Base-by-base conservation (phyloP, 306 rosid genomes). In the Rubus idaeus region DNA sequence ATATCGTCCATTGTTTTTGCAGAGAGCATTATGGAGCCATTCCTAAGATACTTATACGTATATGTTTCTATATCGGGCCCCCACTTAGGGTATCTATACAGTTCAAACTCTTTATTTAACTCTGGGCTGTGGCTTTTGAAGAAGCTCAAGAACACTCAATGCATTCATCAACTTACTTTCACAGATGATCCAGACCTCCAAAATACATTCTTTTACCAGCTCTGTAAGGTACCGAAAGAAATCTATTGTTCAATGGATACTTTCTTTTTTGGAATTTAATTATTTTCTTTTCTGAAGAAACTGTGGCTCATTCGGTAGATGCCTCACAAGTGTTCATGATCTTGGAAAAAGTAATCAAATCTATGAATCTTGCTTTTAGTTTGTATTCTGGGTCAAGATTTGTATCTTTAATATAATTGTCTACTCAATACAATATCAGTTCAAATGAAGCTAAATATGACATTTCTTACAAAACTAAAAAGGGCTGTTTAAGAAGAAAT, bases 51-150 rank as follows among this genome's bases (percentile, higher is more conserved):
- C 87, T 89, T 94, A 40, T 66, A 92, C 69, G 88, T 91, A 3
- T 94, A 94, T 83, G 89, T 92, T 81, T 94, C 98, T 65, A 81
- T 94, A 85, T 94, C 98, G 61, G 98, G 97, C 71, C 98, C 98
- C 44, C 98, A 94, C 86, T 84, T 94, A 85, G 98, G 98, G 49
- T 94, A 94, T 87, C 97, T 94, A 62, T 94, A 94, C 82, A 89
- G 95, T 86, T 89, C 98, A n/a, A 92, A 94, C 84, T 89, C 97
- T 12, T 86, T 92, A 78, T 94, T 94, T 77, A 94, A 92, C 80
- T 94, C 98, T 70, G 97, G 98, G 68, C 79, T 94, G 78, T 94
- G 98, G 98, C 83, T 94, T 84, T 82, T 92, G 89, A 94, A 92
- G 94, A 94, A 86, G 84, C 81, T 92, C 72, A 94, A 87, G 86